phyloP scores from a whole-genome alignment of 1,284 basidiomycete species.

The Earliella scabrosa region DNA sequence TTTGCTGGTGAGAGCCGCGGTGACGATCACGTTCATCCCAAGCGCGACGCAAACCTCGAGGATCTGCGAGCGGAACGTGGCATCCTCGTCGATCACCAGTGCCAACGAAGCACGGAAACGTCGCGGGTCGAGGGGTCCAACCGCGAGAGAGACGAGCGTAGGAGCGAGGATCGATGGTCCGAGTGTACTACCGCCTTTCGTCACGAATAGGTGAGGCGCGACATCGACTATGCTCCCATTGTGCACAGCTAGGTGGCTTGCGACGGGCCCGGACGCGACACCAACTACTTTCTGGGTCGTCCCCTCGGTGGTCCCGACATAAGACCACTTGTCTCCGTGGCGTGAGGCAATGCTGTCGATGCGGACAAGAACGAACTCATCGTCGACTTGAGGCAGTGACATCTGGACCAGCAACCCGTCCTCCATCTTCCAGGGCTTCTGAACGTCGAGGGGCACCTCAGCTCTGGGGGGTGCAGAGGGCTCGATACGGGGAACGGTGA shows the following conservation, averaged over 20 bases:
- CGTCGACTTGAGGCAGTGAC: not conserved
- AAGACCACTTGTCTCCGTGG: not conserved
- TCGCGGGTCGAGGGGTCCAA: not conserved
- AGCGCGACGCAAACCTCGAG: not conserved
- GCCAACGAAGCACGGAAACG: not conserved
- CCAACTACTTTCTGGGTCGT: constrained; percentile 6
- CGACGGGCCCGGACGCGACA: not conserved
- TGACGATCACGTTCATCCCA: not conserved
- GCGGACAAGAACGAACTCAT: constrained; percentile 9
- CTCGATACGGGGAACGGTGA: constrained; percentile 1
- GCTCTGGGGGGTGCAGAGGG: not conserved
- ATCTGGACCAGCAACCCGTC: not conserved
- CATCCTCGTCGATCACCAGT: constrained; percentile 1
- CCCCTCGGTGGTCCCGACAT: constrained; percentile 1
- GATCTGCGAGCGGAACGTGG: not conserved
- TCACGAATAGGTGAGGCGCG: not conserved
- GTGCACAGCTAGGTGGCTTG: constrained; percentile 9
- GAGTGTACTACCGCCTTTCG: not conserved
- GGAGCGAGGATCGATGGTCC: not conserved
- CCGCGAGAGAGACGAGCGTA: constrained; percentile 1
- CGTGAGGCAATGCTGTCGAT: not conserved
- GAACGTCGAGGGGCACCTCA: not conserved
- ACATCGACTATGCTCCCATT: constrained; percentile 3
- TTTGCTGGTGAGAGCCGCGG: not conserved
- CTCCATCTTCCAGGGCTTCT: constrained; percentile 6